phyloP scores from a whole-genome alignment of 139 green algal genomes.

The Chlamydomonas sp. region DNA sequence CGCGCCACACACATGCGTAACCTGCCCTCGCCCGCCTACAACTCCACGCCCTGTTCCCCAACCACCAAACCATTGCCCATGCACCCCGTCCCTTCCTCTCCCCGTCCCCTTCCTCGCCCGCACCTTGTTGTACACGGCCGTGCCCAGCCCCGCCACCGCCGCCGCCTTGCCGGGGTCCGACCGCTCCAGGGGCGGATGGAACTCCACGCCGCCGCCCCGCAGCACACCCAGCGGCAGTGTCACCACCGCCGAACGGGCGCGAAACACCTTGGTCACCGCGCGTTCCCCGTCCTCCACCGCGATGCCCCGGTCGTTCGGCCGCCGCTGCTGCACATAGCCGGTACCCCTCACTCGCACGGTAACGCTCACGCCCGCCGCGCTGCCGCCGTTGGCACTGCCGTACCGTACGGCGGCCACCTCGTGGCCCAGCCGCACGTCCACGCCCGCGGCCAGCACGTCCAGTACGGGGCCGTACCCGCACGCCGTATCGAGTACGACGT shows the following conservation, averaged over 20 bases:
- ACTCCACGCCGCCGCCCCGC: constrained; percentile 58
- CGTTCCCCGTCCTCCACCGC: neutral
- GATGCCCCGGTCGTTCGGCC: neutral
- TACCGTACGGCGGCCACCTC: constrained; percentile 33
- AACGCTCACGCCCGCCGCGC: constrained; percentile 14
- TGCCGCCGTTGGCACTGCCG: neutral
- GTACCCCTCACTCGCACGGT: neutral
- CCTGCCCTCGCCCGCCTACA: too few relatives aligned
- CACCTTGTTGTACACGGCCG: constrained; percentile 78
- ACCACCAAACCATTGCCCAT: too few relatives aligned
- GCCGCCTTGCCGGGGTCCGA: constrained; percentile 47
- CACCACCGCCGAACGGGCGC: constrained; percentile 63
- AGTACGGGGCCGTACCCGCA: constrained; percentile 50
- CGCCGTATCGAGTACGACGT: constrained; percentile 50
- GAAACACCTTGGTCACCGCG: constrained; percentile 1
- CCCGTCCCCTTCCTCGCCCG: neutral
- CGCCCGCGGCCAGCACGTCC: constrained; percentile 30
- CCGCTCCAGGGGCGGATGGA: constrained; percentile 65
- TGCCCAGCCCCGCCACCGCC: constrained; percentile 57
- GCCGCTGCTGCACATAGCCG: neutral
- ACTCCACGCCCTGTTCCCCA: too few relatives aligned
- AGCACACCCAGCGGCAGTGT: constrained; percentile 73
- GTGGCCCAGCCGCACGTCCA: constrained; percentile 62
- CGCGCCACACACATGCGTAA: too few relatives aligned
- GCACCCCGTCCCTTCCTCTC: too few relatives aligned